Percentiles rank a stretch among this genome's conserved stretches.
Evolutionary conservation across 2,329 filamentous ascomycete species (phyloP).

Genomic region (Ophiostoma himal-ulmi): DNA sequence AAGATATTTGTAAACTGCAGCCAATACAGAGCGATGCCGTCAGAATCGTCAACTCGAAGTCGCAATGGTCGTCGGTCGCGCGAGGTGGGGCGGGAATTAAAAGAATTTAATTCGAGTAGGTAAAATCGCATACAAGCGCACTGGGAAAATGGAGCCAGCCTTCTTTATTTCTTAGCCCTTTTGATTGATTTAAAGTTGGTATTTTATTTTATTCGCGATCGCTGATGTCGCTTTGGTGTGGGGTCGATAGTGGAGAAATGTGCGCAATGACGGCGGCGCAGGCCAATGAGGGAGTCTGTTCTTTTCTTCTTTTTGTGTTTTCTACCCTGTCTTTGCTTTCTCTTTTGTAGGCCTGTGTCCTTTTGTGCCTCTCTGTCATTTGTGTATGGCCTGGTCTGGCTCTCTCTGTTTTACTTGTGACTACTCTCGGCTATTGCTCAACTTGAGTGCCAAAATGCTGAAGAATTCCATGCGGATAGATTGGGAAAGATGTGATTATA

Average conservation of each 20-base stretch:
- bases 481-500: background rate
- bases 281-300: background rate
- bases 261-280: slow-evolving; percentile 1
- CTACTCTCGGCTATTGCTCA: background rate
- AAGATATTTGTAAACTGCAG: background rate
- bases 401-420: background rate
- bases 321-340: background rate
- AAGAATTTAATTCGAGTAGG: background rate
- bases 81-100: slow-evolving; percentile 15
- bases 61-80: slow-evolving; percentile 11
- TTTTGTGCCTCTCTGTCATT: background rate
- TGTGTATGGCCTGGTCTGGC: background rate
- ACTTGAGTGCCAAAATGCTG: background rate
- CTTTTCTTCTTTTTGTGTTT: background rate
- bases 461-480: background rate
- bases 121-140: slow-evolving; percentile 14
- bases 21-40: slow-evolving; percentile 7
- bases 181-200: background rate
- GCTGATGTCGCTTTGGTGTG: background rate
- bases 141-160: slow-evolving; percentile 12
- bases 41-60: background rate
- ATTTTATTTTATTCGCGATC: slow-evolving; percentile 3
- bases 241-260: background rate
- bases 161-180: background rate
- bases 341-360: background rate